A percentile compares a stretch with the other conserved stretches of the same genome.
Evolutionary conservation across 2,329 filamentous ascomycete species (phyloP).

Genomic region (Plectosphaerella cucumerina): DNA sequence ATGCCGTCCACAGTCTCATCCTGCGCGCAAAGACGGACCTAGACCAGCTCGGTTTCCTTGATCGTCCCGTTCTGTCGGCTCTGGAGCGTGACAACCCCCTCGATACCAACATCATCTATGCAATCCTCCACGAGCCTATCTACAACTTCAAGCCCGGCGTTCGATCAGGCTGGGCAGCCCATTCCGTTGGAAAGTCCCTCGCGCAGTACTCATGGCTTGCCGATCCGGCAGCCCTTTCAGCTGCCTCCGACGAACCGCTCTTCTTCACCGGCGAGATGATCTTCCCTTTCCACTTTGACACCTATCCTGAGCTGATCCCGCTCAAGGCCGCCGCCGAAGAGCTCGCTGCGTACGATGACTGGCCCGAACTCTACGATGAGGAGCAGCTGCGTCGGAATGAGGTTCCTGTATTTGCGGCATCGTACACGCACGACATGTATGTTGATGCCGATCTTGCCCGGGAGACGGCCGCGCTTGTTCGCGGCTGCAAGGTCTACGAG

Average conservation of each 20-base stretch:
- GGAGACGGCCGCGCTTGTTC: conserved; percentile 71
- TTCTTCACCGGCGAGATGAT: conserved; percentile 94
- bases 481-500: conserved; percentile 73
- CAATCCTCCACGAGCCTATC: conserved; percentile 80
- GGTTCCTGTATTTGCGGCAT: conserved; percentile 82
- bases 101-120: conserved; percentile 78
- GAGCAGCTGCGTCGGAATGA: conserved; percentile 69
- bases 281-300: conserved; percentile 79
- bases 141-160: conserved; percentile 68
- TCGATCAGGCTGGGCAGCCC: conserved; percentile 71
- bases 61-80: conserved; percentile 62
- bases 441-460: conserved; percentile 73
- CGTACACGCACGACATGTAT: conserved; percentile 87
- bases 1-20: conserved; percentile 69
- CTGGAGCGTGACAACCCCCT: conserved; percentile 67
- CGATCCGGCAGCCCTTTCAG: conserved; percentile 28
- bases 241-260: conserved; percentile 44
- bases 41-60: conserved; percentile 70
- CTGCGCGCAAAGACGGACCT: conserved; percentile 69
- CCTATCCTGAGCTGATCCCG: conserved; percentile 69
- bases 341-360: conserved; percentile 64
- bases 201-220: conserved; percentile 49
- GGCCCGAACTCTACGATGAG: conserved; percentile 74
- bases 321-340: conserved; percentile 66
- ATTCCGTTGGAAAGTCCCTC: conserved; percentile 52